These are phyloP conservation scores for Stephania cephalantha DNA, from an alignment of 164 flowering plant genomes.

Conservation along the genomic window DNA sequence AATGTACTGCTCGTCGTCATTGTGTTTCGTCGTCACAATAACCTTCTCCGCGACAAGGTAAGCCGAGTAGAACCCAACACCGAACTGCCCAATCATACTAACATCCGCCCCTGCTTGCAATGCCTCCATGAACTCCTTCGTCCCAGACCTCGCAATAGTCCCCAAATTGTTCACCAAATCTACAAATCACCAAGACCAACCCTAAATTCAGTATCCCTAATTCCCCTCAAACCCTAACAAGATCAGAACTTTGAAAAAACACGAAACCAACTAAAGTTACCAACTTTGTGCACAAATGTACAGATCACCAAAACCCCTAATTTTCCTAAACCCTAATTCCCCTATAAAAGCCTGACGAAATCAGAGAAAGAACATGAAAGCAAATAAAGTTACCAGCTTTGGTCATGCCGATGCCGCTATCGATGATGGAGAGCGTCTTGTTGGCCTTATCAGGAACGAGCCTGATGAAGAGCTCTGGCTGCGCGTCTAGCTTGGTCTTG, in stretches of 20 bases:
- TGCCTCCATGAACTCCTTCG: constrained; percentile 75
- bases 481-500: constrained; percentile 65
- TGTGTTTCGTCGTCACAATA: constrained; percentile 63
- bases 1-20: constrained; percentile 60
- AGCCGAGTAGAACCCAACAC: constrained; percentile 64
- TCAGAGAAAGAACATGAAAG: no score
- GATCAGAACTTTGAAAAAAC: neutral
- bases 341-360: no score
- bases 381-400: constrained; percentile 38
- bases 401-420: constrained; percentile 66
- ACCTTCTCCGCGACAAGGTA: constrained; percentile 64
- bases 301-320: no score
- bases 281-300: constrained; percentile 20
- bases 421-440: constrained; percentile 61
- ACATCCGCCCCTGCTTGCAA: constrained; percentile 65
- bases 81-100: constrained; percentile 70
- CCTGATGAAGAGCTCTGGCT: constrained; percentile 63
- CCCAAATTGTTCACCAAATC: constrained; percentile 70
- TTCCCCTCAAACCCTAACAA: neutral
- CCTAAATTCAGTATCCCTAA: neutral
- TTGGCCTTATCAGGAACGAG: constrained; percentile 57
- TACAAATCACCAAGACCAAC: constrained; percentile 5
- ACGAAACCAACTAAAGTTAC: no score
- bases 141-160: constrained; percentile 64
- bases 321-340: no score